Percentiles rank a stretch among this genome's conserved stretches.
Evolutionary conservation across 257 asterid genomes (phyloP).

Genomic region (Solanum gracilifrons): DNA sequence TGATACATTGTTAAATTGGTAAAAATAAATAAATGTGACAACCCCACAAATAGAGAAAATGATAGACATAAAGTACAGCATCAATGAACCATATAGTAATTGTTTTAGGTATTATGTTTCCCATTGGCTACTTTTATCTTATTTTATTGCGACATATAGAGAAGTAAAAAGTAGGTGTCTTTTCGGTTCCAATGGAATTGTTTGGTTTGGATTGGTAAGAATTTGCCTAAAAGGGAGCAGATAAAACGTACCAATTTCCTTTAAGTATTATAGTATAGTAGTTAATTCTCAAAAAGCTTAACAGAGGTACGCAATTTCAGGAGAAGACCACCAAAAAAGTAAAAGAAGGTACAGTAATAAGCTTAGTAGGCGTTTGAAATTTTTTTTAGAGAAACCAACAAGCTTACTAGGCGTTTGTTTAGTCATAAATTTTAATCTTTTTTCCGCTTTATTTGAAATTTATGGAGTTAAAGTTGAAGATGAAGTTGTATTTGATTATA

Average conservation of each 20-base stretch:
- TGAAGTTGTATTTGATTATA: not conserved
- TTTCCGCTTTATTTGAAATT: not conserved
- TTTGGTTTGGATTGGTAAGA: constrained; percentile 1
- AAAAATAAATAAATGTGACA: not conserved
- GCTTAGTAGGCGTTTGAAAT: not conserved
- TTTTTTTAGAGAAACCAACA: not conserved
- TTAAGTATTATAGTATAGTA: not conserved
- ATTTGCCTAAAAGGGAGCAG: not conserved
- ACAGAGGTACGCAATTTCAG: constrained; percentile 53
- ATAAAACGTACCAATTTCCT: not conserved
- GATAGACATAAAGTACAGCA: not conserved
- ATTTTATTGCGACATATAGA: not conserved
- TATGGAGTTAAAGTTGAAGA: not conserved
- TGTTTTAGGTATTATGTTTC: not conserved
- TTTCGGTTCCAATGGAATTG: not conserved
- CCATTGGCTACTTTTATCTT: not conserved
- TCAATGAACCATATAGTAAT: not conserved
- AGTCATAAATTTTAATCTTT: not conserved
- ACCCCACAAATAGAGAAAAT: not conserved
- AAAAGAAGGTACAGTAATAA: not conserved
- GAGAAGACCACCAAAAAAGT: constrained; percentile 6
- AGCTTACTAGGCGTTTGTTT: no score
- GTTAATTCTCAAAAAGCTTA: constrained; percentile 18
- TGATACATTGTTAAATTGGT: not conserved
- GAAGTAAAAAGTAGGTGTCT: not conserved